Evolutionary conservation across 768 basidiomycete species (phyloP).

Genomic region (Lenzites betulinus): DNA sequence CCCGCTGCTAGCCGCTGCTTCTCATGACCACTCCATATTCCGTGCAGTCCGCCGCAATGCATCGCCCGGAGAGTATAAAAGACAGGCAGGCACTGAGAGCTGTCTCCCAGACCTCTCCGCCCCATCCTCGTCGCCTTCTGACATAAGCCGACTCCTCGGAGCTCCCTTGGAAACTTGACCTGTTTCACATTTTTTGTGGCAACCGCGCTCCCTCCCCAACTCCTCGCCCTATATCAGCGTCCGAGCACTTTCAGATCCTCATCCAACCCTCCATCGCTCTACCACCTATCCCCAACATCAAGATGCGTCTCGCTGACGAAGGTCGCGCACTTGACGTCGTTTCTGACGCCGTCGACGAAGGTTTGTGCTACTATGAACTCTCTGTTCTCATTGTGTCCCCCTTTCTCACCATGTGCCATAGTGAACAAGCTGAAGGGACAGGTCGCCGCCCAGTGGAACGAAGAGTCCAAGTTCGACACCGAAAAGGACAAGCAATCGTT

Average conservation of each 20-base stretch:
- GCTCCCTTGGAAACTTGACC: constrained; percentile 12
- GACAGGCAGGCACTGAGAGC: constrained; percentile 2
- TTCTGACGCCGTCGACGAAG: constrained; percentile 53
- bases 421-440: constrained; percentile 72
- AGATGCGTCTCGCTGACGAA: constrained; percentile 13
- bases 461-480: constrained; percentile 57
- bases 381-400: neutral
- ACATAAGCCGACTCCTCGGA: constrained; percentile 12
- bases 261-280: neutral
- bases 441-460: constrained; percentile 45
- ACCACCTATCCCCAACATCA: neutral
- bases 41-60: constrained; percentile 2
- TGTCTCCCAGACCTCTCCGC: neutral
- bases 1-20: neutral
- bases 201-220: neutral
- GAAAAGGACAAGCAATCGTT: constrained; percentile 68
- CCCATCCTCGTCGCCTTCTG: constrained; percentile 5
- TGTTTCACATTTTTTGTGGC: constrained; percentile 6
- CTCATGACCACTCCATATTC: constrained; percentile 11
- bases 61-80: constrained; percentile 5
- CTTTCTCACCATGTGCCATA: constrained; percentile 29
- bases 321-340: constrained; percentile 39
- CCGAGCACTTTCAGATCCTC: neutral
- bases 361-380: constrained; percentile 35
- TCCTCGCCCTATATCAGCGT: neutral